These are phyloP conservation scores for Ramichloridium luteum DNA, from an alignment of 2,329 filamentous ascomycete genomes.

Conservation along the genomic window DNA sequence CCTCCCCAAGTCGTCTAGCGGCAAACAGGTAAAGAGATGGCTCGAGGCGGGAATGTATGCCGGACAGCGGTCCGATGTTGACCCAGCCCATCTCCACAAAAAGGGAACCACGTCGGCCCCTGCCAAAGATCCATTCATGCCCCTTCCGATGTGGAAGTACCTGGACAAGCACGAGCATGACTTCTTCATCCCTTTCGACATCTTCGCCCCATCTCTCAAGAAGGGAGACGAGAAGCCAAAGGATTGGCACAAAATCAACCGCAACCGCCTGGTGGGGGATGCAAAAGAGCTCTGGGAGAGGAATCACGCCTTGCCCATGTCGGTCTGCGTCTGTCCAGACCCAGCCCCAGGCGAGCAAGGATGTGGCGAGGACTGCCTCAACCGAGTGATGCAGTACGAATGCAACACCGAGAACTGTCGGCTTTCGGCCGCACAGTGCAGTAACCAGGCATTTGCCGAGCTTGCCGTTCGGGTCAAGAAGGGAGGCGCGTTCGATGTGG, in stretches of 20 bases:
- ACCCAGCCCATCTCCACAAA: conserved; percentile 32
- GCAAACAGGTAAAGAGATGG: conserved; percentile 57
- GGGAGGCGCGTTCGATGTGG: conserved; percentile 78
- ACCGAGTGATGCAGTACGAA: conserved; percentile 94
- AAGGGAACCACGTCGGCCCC: conserved; percentile 14
- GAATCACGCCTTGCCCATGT: conserved; percentile 18
- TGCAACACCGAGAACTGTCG: conserved; percentile 86
- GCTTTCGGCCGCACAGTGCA: conserved; percentile 59
- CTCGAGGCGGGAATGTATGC: conserved; percentile 74
- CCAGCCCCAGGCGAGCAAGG: conserved; percentile 49
- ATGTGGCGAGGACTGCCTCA: conserved; percentile 83
- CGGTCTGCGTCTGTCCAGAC: conserved; percentile 56
- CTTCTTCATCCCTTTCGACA: conserved; percentile 80
- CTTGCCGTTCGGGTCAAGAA: conserved; percentile 59
- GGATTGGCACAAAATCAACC: conserved; percentile 84
- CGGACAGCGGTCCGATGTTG: conserved; percentile 52
- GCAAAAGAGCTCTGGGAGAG: conserved; percentile 25
- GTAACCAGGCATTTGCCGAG: conserved; percentile 77
- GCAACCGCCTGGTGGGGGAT: conserved; percentile 63
- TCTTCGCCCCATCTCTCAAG: conserved; percentile 70
- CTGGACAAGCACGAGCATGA: conserved; percentile 54
- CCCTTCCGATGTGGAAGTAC: conserved; percentile 26
- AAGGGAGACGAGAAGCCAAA: conserved; percentile 76
- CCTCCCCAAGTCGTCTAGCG: conserved; percentile 18
- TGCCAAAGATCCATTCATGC: conserved; percentile 32